Percentiles rank a stretch among this genome's conserved stretches.
Conservation (phyloP, 257 asterid genomes). For the Solanum phureja region DNA sequence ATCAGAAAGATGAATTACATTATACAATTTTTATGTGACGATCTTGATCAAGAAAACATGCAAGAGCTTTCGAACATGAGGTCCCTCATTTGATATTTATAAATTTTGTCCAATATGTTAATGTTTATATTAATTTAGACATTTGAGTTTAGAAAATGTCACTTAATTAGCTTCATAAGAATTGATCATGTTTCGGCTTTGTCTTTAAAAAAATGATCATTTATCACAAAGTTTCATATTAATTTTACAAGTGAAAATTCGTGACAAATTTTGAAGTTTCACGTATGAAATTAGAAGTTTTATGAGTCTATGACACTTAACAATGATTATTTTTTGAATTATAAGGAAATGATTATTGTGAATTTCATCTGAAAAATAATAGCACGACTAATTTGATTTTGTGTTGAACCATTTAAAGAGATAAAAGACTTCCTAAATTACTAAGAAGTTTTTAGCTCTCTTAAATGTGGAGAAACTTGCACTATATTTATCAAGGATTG, state of each 20-base stretch:
- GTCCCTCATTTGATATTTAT: not conserved
- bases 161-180: not conserved
- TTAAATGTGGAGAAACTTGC: not conserved
- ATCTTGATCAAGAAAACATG: not conserved
- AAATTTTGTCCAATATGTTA: not conserved
- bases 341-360: not conserved
- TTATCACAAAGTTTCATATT: not conserved
- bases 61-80: not conserved
- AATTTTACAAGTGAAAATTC: not conserved
- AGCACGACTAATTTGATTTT: not conserved
- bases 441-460: not conserved
- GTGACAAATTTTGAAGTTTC: not conserved
- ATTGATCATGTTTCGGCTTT: not conserved
- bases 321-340: not conserved
- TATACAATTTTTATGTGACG: not conserved
- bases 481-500: not conserved
- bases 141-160: not conserved
- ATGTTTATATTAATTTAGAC: not conserved
- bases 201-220: not conserved
- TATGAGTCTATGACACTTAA: not conserved
- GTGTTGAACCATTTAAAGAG: rapidly evolving
- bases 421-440: not conserved
- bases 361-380: not conserved
- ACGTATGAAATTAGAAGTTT: not conserved
- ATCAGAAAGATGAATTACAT: not conserved